Conservation (phyloP, 2,329 filamentous ascomycete species). For the Colletotrichum simmondsii region DNA sequence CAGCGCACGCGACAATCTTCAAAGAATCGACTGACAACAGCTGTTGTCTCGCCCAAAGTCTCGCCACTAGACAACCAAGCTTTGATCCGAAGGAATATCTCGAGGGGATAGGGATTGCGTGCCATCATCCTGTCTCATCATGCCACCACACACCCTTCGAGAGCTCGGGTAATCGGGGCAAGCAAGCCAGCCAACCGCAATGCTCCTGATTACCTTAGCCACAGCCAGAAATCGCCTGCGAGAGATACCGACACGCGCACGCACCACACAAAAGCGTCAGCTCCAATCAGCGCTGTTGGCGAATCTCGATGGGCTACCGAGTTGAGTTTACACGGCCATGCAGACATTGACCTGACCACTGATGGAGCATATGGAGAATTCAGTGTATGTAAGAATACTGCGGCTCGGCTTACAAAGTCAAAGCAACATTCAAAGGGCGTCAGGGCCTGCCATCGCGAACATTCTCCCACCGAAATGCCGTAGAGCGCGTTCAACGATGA, state of each 20-base stretch:
- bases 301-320: constrained; percentile 8
- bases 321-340: not conserved
- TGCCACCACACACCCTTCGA: constrained; percentile 24
- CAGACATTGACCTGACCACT: not conserved
- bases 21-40: constrained; percentile 31
- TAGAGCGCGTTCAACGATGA: constrained; percentile 4
- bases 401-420: not conserved
- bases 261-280: not conserved
- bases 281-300: not conserved
- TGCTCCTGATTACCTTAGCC: constrained; percentile 22
- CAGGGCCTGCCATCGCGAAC: not conserved
- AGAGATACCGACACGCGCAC: constrained; percentile 17
- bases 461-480: not conserved
- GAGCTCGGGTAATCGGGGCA: not conserved
- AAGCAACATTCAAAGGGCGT: not conserved
- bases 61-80: constrained; percentile 21
- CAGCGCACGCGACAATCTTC: not conserved
- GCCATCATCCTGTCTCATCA: constrained; percentile 23
- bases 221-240: constrained; percentile 9
- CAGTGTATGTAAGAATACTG: not conserved
- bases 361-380: not conserved
- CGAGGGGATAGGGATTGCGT: not conserved
- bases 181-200: constrained; percentile 27
- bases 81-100: not conserved
- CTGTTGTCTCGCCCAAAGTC: constrained; percentile 26